Percentiles rank a stretch among this genome's conserved stretches.
phyloP scores from a whole-genome alignment of 495 filamentous ascomycete genomes.

The Talaromyces trachyspermus region DNA sequence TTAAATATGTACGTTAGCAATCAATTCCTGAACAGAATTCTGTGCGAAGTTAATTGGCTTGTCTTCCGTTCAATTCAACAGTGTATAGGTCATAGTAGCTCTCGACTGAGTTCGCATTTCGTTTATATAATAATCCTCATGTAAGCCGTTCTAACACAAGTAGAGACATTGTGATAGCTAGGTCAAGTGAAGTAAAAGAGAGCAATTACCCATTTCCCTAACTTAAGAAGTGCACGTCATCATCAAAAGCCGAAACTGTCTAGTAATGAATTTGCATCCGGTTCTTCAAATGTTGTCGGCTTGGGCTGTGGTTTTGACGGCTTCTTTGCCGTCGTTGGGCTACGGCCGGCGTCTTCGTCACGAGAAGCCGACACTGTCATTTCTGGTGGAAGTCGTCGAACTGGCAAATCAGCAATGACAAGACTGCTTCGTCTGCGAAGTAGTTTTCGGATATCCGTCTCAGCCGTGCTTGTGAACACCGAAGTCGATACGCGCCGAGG shows the following conservation, averaged over 20 bases:
- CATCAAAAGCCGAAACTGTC: slow-evolving; percentile 69
- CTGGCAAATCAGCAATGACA: slow-evolving; percentile 71
- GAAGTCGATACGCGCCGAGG: slow-evolving; percentile 28
- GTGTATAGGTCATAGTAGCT: too few relatives aligned
- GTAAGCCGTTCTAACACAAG: too few relatives aligned
- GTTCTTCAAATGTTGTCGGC: slow-evolving; percentile 79
- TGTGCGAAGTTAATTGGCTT: not conserved
- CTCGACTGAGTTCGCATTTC: too few relatives aligned
- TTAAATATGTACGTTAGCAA: not conserved
- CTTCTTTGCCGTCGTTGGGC: slow-evolving; percentile 25
- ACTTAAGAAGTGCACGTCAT: slow-evolving; percentile 5
- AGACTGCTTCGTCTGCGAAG: slow-evolving; percentile 66
- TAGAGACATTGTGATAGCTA: too few relatives aligned
- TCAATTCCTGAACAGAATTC: not conserved
- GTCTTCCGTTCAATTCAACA: too few relatives aligned
- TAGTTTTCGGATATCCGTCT: slow-evolving; percentile 56
- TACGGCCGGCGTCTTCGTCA: slow-evolving; percentile 9
- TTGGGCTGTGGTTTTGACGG: slow-evolving; percentile 44
- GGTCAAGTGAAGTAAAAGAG: too few relatives aligned
- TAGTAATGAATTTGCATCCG: slow-evolving; percentile 72
- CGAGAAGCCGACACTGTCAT: not conserved
- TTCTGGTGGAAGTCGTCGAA: slow-evolving; percentile 17
- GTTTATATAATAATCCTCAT: too few relatives aligned
- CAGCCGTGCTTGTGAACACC: slow-evolving; percentile 30
- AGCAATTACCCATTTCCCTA: too few relatives aligned